These are phyloP conservation scores for Xylariaceae sp. DNA, from an alignment of 2,329 filamentous ascomycete genomes.

Conservation along the genomic window DNA sequence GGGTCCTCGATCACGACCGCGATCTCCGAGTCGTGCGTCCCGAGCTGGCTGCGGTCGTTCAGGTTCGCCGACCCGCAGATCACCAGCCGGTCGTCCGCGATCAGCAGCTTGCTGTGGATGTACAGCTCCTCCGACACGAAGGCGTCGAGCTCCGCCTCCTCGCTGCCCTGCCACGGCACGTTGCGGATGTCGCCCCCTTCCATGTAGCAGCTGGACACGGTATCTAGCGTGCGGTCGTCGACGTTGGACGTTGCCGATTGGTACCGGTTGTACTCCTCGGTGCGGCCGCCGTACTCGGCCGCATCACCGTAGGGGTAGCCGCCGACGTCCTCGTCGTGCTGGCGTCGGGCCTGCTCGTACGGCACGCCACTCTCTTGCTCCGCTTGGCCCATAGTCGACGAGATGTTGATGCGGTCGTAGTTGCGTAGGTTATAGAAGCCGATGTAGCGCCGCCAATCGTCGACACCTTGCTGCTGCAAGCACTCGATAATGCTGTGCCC, in stretches of 20 bases:
- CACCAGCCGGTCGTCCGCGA: constrained; percentile 83
- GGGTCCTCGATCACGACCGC: constrained; percentile 86
- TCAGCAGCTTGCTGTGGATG: constrained; percentile 86
- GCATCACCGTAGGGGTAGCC: constrained; percentile 41
- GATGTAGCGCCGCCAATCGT: constrained; percentile 72
- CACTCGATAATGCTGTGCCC: constrained; percentile 77
- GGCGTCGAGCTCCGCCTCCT: constrained; percentile 60
- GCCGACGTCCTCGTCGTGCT: constrained; percentile 63
- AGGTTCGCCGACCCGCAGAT: constrained; percentile 88
- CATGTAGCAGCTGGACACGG: constrained; percentile 83
- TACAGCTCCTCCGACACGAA: constrained; percentile 69
- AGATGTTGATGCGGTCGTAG: constrained; percentile 81
- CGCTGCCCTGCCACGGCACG: constrained; percentile 57
- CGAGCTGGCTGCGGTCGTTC: constrained; percentile 87
- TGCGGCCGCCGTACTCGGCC: constrained; percentile 13
- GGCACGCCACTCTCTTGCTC: constrained; percentile 66
- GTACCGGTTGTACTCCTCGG: constrained; percentile 53
- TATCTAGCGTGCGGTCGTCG: constrained; percentile 67
- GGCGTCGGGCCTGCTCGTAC: constrained; percentile 67
- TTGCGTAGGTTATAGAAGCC: constrained; percentile 84
- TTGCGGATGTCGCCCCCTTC: constrained; percentile 69
- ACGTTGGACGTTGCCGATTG: constrained; percentile 67
- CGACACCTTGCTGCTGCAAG: constrained; percentile 65
- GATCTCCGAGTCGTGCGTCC: constrained; percentile 84
- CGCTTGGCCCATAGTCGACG: constrained; percentile 60